Percentiles rank a stretch among this genome's conserved stretches.
Evolutionary conservation across 164 flowering plant genomes (phyloP).

Genomic region (Saururus chinensis): DNA sequence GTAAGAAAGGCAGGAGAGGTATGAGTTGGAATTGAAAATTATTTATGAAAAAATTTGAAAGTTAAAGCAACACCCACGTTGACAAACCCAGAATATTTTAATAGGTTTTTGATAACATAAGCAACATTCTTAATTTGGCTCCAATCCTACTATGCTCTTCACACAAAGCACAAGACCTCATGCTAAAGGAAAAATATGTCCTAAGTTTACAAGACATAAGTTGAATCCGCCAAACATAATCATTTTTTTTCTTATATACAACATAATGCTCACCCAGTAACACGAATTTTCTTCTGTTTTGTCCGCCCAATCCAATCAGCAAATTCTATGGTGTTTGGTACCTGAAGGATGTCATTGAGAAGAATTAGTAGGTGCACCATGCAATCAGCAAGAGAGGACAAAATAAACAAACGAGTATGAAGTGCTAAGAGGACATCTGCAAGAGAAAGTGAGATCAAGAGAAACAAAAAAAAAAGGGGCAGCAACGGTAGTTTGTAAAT

Average conservation of each 20-base stretch:
- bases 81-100: too few relatives aligned
- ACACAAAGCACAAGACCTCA: background rate
- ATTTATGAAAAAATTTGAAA: too few relatives aligned
- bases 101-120: too few relatives aligned
- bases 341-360: slow-evolving; percentile 26
- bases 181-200: background rate
- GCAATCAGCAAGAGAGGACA: background rate
- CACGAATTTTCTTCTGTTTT: slow-evolving; percentile 82
- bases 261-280: slow-evolving; percentile 66
- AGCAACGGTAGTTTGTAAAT: background rate
- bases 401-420: too few relatives aligned
- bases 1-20: too few relatives aligned
- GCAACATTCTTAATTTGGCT: background rate
- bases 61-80: too few relatives aligned
- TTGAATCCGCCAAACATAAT: too few relatives aligned
- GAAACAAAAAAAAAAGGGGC: background rate
- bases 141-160: background rate
- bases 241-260: background rate
- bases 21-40: too few relatives aligned
- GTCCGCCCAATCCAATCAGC: slow-evolving; percentile 99
- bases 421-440: background rate
- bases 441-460: background rate
- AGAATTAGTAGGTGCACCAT: background rate
- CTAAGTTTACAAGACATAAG: background rate
- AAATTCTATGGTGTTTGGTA: slow-evolving; percentile 91